Base-by-base conservation (phyloP, 2,329 filamentous ascomycete species). In the Annulohypoxylon truncatum region DNA sequence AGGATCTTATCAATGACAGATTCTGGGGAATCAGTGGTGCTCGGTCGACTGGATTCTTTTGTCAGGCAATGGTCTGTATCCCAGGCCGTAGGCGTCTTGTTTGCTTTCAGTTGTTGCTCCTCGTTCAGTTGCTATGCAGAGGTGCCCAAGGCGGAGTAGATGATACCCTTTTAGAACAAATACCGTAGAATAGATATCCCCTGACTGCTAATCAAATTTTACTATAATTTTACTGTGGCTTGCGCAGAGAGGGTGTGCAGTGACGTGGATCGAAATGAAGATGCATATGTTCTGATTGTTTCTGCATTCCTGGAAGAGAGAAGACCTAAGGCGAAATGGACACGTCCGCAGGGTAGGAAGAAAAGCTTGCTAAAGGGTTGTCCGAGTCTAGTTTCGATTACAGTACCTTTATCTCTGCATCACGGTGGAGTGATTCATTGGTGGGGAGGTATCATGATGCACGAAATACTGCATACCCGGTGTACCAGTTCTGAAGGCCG, bases 81-180 rank as follows among this genome's bases (percentile, higher is more conserved):
- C 64, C 54, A 61, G 53, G 26, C 51, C 15, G 44, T 69, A 53
- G 61, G 57, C 40, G 54, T 52, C 44, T 64, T 67, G 55, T 66
- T 68, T 67, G 61, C 53, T 63, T 64, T 66, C 47, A 53, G 54
- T 60, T 47, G 29, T 40, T 44, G 33, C 29, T 42, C 22, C 56
- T 67, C 18, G 31, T 66, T 61, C 50, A 66, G 61, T 63, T 68
- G 38, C 58, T 63, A 73, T 73, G 71, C 72, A 75, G 64, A 72
- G 72, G 54, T 73, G 70, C 72, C 71, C 74, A 73, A 75, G 59
- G 69, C 67, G 68, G 66, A 70, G 68, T 68, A 71, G 69, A 75
- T 75, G 73, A 76, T 76, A 76, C 73, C 74, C 73, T 68, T 73
- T 64, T 72, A 72, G 68, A 71, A 71, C 67, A 61, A 58, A 66